Percentiles rank a stretch among this genome's conserved stretches.
Conservation (phyloP, 139 green algal species). For the Gonium pectorale region DNA sequence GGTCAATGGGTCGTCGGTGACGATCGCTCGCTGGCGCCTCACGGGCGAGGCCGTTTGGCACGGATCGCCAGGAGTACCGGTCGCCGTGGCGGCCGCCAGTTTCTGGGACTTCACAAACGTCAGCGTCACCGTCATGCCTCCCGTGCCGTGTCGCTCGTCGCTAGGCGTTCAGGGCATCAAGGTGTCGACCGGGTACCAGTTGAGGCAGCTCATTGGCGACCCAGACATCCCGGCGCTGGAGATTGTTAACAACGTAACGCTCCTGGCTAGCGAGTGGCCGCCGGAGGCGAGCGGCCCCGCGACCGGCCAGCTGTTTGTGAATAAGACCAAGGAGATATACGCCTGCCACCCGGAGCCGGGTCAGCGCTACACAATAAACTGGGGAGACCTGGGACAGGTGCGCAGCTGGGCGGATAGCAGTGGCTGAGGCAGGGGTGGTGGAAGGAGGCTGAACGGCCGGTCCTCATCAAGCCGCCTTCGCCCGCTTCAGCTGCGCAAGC, state of each 20-base stretch:
- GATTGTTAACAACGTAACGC: constrained; percentile 1
- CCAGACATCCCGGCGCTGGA: neutral
- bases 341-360: constrained; percentile 41
- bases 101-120: constrained; percentile 5
- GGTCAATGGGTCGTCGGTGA: neutral
- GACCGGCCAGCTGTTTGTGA: constrained; percentile 9
- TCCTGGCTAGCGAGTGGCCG: constrained; percentile 23
- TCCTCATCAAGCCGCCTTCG: too few relatives aligned
- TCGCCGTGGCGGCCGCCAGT: neutral
- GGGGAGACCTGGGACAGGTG: constrained; percentile 36
- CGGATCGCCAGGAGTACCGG: neutral
- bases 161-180: neutral
- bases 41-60: neutral
- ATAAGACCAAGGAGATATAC: constrained; percentile 13
- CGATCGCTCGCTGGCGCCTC: neutral
- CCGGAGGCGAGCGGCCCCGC: constrained; percentile 1
- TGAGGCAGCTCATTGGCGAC: constrained; percentile 32
- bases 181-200: neutral
- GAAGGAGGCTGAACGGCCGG: too few relatives aligned
- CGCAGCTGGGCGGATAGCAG: neutral
- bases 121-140: neutral
- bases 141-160: neutral
- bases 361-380: constrained; percentile 25
- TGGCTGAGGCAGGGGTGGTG: neutral
- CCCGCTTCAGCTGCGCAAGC: too few relatives aligned